Conservation (phyloP, 2,329 filamentous ascomycete genomes). For the Colletotrichum liriopes region DNA sequence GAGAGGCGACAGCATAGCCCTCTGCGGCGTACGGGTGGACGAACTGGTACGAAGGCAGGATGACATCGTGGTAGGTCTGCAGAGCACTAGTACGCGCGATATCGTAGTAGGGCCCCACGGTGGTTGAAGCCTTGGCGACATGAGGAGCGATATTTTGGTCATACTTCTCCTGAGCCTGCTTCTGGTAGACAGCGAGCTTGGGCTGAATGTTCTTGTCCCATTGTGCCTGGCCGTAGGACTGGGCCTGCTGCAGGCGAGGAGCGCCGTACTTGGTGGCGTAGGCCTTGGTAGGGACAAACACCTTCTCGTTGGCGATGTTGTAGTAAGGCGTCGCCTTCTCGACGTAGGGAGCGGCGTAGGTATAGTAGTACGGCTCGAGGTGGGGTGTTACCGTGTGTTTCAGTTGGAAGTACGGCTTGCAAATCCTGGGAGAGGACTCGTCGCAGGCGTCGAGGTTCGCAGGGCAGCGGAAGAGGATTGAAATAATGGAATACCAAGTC, state of each 20-base stretch:
- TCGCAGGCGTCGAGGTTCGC: constrained; percentile 77
- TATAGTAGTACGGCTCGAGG: constrained; percentile 86
- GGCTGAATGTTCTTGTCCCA: constrained; percentile 88
- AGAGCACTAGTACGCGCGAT: constrained; percentile 74
- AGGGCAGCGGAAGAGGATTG: constrained; percentile 87
- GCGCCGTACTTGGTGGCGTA: constrained; percentile 82
- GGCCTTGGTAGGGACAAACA: constrained; percentile 78
- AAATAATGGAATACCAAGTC: constrained; percentile 90
- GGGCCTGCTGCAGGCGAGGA: constrained; percentile 78
- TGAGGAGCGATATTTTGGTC: constrained; percentile 81
- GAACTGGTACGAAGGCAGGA: constrained; percentile 84
- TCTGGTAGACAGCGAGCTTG: constrained; percentile 77
- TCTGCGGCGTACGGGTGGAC: constrained; percentile 81
- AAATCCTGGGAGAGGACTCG: constrained; percentile 81
- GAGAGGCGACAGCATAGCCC: constrained; percentile 76
- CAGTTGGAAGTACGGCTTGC: constrained; percentile 84
- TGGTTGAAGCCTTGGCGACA: constrained; percentile 72
- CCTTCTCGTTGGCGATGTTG: constrained; percentile 69
- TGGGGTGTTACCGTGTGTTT: constrained; percentile 78
- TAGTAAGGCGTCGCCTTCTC: constrained; percentile 84
- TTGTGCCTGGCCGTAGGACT: constrained; percentile 76
- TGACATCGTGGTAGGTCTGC: constrained; percentile 79
- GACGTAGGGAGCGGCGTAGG: constrained; percentile 88
- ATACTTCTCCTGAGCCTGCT: constrained; percentile 76
- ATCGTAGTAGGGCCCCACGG: constrained; percentile 81